Conservation (phyloP, 2,329 filamentous ascomycete species). For the Pezicula radicicola region DNA sequence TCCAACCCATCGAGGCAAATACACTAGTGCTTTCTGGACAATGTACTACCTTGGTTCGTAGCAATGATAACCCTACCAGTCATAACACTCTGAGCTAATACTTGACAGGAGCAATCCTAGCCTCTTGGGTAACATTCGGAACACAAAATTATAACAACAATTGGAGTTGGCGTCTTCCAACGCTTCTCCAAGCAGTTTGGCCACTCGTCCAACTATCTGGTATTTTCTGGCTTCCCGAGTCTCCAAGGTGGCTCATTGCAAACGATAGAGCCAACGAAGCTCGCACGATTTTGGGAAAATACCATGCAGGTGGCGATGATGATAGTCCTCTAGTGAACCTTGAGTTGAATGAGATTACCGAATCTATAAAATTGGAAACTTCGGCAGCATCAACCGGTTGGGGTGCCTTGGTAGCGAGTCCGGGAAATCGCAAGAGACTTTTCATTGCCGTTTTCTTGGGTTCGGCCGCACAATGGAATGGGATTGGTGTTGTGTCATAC, state of each 20-base stretch:
- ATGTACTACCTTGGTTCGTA: slow-evolving; percentile 1
- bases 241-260: slow-evolving; percentile 46
- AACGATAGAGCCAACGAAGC: slow-evolving; percentile 50
- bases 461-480: slow-evolving; percentile 28
- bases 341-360: slow-evolving; percentile 22
- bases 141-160: slow-evolving; percentile 26
- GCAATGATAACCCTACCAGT: background rate
- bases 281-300: slow-evolving; percentile 45
- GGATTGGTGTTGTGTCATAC: slow-evolving; percentile 28
- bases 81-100: slow-evolving; percentile 14
- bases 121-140: slow-evolving; percentile 37
- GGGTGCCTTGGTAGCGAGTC: slow-evolving; percentile 19
- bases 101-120: slow-evolving; percentile 31
- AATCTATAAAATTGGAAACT: slow-evolving; percentile 17
- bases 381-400: slow-evolving; percentile 11
- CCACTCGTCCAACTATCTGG: slow-evolving; percentile 39
- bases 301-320: slow-evolving; percentile 42
- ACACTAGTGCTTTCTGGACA: slow-evolving; percentile 8
- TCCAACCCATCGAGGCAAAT: slow-evolving; percentile 13
- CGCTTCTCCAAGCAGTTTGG: slow-evolving; percentile 35
- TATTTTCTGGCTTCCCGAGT: slow-evolving; percentile 44
- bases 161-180: slow-evolving; percentile 32
- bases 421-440: slow-evolving; percentile 26
- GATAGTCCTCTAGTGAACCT: slow-evolving; percentile 26
- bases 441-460: slow-evolving; percentile 29